These are phyloP conservation scores for Catharanthus roseus DNA, from an alignment of 257 asterid species.

Conservation along the genomic window DNA sequence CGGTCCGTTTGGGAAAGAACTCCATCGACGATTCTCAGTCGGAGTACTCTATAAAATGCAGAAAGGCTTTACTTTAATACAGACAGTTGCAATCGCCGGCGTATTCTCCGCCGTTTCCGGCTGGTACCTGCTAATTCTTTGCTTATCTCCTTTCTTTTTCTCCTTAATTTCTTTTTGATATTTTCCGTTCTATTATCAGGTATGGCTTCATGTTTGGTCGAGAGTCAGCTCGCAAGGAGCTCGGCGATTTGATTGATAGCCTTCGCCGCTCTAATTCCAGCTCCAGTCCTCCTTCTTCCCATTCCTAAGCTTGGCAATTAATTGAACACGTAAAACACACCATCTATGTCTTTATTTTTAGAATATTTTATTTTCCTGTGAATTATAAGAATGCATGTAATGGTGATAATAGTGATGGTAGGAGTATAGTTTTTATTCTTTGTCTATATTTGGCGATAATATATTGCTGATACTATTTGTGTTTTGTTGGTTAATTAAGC, in stretches of 20 bases:
- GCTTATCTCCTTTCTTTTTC: background rate
- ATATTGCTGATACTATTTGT: background rate
- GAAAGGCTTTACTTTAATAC: constrained; percentile 65
- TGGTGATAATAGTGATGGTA: background rate
- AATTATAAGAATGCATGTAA: background rate
- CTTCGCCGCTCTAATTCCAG: constrained; percentile 56
- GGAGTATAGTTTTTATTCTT: background rate
- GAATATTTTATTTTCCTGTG: background rate
- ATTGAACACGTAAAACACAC: background rate
- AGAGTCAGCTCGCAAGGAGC: constrained; percentile 85
- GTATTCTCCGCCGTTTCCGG: constrained; percentile 83
- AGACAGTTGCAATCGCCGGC: constrained; percentile 72
- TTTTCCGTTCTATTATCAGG: constrained; percentile 29
- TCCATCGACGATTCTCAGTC: background rate
- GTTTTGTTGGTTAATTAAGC: background rate
- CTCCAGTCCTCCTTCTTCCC: constrained; percentile 24
- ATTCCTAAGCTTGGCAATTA: constrained; percentile 27
- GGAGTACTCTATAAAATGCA: constrained; percentile 35
- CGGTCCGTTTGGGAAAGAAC: background rate
- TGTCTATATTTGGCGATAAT: background rate
- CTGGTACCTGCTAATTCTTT: constrained; percentile 38
- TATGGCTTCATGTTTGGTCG: constrained; percentile 91
- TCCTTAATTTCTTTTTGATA: background rate
- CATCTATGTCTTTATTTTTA: background rate
- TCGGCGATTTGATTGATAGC: constrained; percentile 57